Evolutionary conservation across 2,329 filamentous ascomycete genomes (phyloP).

Genomic region (Penicillium paneum): DNA sequence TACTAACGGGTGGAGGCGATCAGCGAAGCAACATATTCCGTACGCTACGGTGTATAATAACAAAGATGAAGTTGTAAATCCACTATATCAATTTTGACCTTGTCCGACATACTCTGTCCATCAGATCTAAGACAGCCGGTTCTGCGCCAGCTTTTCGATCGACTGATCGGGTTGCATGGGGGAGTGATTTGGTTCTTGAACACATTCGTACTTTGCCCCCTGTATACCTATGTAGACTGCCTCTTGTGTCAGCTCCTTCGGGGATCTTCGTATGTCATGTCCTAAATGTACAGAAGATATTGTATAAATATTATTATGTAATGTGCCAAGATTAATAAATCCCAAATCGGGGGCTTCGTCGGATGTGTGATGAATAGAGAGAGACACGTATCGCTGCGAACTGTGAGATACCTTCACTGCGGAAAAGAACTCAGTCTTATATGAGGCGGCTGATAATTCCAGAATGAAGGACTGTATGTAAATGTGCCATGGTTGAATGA

Average conservation of each 20-base stretch:
- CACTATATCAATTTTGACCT: no score
- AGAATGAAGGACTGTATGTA: background rate
- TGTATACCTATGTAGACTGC: background rate
- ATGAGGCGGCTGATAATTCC: background rate
- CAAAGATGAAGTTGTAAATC: no score
- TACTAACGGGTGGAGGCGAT: conserved; percentile 3
- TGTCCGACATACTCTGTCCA: background rate
- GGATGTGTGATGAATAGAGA: background rate
- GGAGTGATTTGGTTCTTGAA: conserved; percentile 26
- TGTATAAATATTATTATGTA: no score
- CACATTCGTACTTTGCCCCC: conserved; percentile 28
- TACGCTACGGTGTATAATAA: background rate
- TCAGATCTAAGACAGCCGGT: background rate
- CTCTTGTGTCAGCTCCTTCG: background rate
- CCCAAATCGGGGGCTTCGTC: background rate
- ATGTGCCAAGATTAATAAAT: background rate
- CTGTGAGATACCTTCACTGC: background rate
- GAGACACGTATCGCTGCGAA: conserved; percentile 10
- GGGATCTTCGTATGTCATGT: background rate
- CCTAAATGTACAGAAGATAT: background rate
- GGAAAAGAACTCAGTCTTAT: background rate
- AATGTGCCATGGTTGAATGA: background rate
- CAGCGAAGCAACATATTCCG: background rate
- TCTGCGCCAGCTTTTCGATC: background rate
- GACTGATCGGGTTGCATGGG: background rate